Percentiles rank a stretch among this genome's conserved stretches.
These are phyloP conservation scores for Microdochium trichocladiopsis DNA, from an alignment of 2,329 filamentous ascomycete genomes.

Conservation along the genomic window DNA sequence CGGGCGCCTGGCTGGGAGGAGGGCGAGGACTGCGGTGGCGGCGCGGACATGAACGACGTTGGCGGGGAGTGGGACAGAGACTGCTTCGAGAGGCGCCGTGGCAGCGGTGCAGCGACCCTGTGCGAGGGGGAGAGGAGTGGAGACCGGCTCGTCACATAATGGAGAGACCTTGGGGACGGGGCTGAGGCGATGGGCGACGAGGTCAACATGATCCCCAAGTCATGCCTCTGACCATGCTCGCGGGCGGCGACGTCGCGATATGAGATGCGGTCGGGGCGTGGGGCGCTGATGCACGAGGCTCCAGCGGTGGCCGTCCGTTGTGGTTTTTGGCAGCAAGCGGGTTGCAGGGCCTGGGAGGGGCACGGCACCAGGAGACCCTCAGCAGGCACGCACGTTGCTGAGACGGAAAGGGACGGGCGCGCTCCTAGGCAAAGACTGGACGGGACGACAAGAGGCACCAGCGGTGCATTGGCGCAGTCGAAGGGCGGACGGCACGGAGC, in stretches of 20 bases:
- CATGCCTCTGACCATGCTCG: constrained; percentile 30
- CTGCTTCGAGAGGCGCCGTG: constrained; percentile 30
- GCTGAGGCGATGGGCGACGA: constrained; percentile 50
- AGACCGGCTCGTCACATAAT: constrained; percentile 40
- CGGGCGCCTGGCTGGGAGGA: constrained; percentile 5
- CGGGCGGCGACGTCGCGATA: background rate
- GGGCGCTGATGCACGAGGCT: background rate
- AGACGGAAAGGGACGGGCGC: no score
- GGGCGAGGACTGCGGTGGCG: constrained; percentile 15
- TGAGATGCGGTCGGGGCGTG: background rate
- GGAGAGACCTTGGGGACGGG: constrained; percentile 25
- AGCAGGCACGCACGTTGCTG: no score
- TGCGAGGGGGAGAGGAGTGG: constrained; percentile 30
- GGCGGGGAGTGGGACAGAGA: constrained; percentile 22
- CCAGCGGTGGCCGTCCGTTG: background rate
- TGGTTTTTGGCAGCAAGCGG: constrained; percentile 2
- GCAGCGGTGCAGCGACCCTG: constrained; percentile 30
- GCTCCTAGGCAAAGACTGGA: no score
- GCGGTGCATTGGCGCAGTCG: no score
- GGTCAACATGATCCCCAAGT: constrained; percentile 50
- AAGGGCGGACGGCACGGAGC: background rate
- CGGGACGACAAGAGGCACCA: no score
- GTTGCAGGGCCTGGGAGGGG: background rate
- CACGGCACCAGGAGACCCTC: background rate
- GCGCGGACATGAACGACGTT: constrained; percentile 19